phyloP scores from a whole-genome alignment of 1,284 basidiomycete genomes.

The Lentinus polychrous region DNA sequence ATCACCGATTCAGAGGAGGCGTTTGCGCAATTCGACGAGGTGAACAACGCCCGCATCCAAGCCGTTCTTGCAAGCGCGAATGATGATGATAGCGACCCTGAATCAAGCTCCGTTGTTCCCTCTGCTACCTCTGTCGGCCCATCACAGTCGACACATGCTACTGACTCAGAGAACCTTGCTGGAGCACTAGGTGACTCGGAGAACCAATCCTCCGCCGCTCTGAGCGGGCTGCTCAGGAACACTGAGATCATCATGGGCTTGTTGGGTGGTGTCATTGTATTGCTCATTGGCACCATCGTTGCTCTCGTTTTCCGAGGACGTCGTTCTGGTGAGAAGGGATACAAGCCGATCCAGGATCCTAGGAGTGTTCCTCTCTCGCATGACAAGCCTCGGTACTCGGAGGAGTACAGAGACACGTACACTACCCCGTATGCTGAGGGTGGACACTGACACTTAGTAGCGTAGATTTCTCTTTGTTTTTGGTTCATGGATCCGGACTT shows the following conservation, averaged over 20 bases:
- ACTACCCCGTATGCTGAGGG: constrained; percentile 1
- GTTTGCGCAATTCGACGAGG: constrained; percentile 4
- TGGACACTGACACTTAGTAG: neutral
- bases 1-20: constrained; percentile 6
- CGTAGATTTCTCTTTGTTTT: neutral
- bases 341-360: constrained; percentile 3
- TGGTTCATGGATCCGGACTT: neutral
- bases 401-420: neutral
- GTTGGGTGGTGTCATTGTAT: constrained; percentile 9
- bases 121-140: neutral
- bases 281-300: constrained; percentile 10
- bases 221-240: constrained; percentile 11
- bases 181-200: constrained; percentile 2
- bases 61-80: neutral
- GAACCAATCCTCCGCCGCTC: constrained; percentile 6
- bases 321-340: neutral
- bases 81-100: too few species aligned
- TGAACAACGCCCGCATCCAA: neutral
- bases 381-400: neutral
- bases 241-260: constrained; percentile 16
- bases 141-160: neutral
- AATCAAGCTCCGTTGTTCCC: neutral
- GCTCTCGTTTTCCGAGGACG: neutral
- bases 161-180: neutral
- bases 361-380: neutral